A percentile compares a stretch with the other conserved stretches of the same genome.
These are phyloP conservation scores for Diutina mesorugosa DNA, from an alignment of 1,139 yeast genomes.

Conservation along the genomic window DNA sequence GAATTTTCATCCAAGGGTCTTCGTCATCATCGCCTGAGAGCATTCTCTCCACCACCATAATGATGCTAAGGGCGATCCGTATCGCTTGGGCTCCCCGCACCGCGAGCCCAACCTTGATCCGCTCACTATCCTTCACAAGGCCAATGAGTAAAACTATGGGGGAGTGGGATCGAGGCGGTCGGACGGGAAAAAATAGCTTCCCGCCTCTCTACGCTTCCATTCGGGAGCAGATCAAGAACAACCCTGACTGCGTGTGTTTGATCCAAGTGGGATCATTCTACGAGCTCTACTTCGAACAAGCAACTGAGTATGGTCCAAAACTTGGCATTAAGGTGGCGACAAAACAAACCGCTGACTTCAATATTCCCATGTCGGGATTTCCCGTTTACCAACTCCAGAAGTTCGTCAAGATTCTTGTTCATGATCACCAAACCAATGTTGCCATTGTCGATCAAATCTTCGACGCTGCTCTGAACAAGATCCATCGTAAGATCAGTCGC, in stretches of 20 bases:
- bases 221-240: constrained; percentile 18
- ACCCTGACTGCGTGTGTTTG: constrained; percentile 65
- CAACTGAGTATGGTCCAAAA: constrained; percentile 56
- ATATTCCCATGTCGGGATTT: constrained; percentile 84
- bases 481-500: constrained; percentile 62
- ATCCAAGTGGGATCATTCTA: constrained; percentile 88
- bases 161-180: constrained; percentile 1
- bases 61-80: neutral
- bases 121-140: neutral
- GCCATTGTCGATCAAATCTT: constrained; percentile 69
- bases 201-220: constrained; percentile 7
- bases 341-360: constrained; percentile 26
- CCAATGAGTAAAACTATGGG: neutral
- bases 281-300: constrained; percentile 83
- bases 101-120: neutral
- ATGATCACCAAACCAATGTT: constrained; percentile 55
- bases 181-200: neutral
- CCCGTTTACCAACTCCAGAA: constrained; percentile 63
- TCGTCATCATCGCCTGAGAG: neutral
- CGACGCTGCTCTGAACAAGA: constrained; percentile 7
- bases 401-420: constrained; percentile 61
- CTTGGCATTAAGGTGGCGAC: constrained; percentile 45
- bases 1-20: neutral
- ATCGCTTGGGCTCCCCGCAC: neutral
- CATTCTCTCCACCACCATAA: neutral